A percentile compares a stretch with the other conserved stretches of the same genome.
phyloP scores from a whole-genome alignment of 192 early-diverging fungal species.

The Backusella macrospora region DNA sequence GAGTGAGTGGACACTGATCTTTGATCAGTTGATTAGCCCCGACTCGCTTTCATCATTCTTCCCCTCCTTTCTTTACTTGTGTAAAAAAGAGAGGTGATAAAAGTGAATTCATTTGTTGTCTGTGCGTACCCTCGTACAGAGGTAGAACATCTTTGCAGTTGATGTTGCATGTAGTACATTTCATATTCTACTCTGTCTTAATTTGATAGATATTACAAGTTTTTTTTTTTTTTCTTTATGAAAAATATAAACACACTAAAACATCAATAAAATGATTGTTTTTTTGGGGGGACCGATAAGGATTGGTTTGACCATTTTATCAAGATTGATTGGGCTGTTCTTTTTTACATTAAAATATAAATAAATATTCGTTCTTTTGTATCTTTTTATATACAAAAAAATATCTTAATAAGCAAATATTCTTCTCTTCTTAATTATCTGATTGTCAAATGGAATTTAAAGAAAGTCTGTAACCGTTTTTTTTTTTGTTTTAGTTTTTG shows the following conservation, averaged over 20 bases:
- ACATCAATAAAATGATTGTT: not conserved
- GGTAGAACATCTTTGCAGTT: not conserved
- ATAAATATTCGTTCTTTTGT: not conserved
- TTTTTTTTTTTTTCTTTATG: not conserved
- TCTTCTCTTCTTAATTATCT: not conserved
- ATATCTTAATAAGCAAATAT: not conserved
- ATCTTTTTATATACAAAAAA: not conserved
- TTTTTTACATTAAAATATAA: not conserved
- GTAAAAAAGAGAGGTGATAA: not conserved
- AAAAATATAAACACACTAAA: not conserved
- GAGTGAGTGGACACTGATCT: not conserved
- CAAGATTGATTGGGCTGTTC: not conserved
- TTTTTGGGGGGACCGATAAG: not conserved
- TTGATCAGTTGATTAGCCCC: conserved; percentile 8
- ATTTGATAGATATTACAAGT: not conserved
- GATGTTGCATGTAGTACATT: conserved; percentile 4
- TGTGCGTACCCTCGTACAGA: conserved; percentile 16
- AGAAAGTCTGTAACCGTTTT: not conserved
- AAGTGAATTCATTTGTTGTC: not conserved
- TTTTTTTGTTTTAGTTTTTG: no score
- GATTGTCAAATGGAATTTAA: not conserved
- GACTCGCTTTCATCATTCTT: not conserved
- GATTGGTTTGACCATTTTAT: not conserved
- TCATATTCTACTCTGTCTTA: conserved; percentile 2
- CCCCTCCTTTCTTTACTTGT: not conserved